Conservation (phyloP, 106 monocot species). For the Dendrobium chrysotoxum region DNA sequence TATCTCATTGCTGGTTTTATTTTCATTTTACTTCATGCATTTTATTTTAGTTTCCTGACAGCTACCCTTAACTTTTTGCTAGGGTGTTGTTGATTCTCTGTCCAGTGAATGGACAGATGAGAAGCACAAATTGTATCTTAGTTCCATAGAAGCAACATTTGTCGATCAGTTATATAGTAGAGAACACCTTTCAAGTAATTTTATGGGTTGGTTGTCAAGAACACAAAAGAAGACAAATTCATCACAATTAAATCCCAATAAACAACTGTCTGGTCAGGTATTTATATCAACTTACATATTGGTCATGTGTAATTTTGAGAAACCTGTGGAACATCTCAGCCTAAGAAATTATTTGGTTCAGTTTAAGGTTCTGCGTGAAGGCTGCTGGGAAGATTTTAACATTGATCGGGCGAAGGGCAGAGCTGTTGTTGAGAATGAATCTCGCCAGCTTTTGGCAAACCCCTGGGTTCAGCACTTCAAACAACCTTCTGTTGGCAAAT, state of each 20-base stretch:
- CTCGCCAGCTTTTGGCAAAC: conserved; percentile 24
- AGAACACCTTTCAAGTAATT: conserved; percentile 20
- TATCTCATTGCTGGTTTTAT: not conserved
- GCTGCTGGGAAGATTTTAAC: conserved; percentile 32
- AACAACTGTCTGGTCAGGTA: conserved; percentile 40
- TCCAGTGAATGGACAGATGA: conserved; percentile 76
- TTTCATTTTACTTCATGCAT: not conserved
- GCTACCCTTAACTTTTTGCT: not conserved
- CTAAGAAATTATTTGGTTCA: conserved; percentile 19
- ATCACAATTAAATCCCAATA: conserved; percentile 12
- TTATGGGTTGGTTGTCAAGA: conserved; percentile 29
- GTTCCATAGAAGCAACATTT: conserved; percentile 85
- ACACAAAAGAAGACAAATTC: conserved; percentile 18
- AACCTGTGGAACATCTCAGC: not conserved
- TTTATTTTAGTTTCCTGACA: not conserved
- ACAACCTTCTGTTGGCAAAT: conserved; percentile 16
- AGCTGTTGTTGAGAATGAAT: conserved; percentile 15
- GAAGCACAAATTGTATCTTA: conserved; percentile 72
- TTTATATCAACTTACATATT: not conserved
- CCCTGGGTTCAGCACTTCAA: conserved; percentile 65
- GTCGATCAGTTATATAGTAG: conserved; percentile 56
- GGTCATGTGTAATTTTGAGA: not conserved
- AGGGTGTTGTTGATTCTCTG: conserved; percentile 25
- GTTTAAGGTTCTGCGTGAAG: conserved; percentile 47
- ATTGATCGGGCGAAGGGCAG: conserved; percentile 24